Evolutionary conservation across 441 rosid genomes (phyloP).

Genomic region (Sinapis alba): DNA sequence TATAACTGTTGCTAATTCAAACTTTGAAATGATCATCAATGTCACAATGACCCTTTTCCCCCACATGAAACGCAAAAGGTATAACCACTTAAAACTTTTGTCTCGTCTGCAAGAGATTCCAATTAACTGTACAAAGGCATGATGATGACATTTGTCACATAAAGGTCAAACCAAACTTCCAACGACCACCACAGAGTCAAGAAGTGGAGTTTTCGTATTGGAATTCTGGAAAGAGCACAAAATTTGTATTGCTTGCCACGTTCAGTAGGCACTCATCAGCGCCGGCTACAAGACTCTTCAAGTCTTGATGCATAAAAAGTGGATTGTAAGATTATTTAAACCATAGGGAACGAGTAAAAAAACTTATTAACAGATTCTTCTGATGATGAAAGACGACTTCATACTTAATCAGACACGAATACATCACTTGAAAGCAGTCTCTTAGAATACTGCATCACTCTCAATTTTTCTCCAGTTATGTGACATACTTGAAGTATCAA

Average conservation of each 20-base stretch:
- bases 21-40: slow-evolving; percentile 35
- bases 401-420: neutral
- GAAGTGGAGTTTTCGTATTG: slow-evolving; percentile 9
- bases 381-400: neutral
- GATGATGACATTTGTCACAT: slow-evolving; percentile 19
- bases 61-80: slow-evolving; percentile 21
- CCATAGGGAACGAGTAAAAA: neutral
- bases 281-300: slow-evolving; percentile 10
- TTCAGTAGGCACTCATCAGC: neutral
- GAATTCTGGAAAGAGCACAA: slow-evolving; percentile 49
- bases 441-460: neutral
- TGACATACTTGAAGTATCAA: neutral
- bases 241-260: slow-evolving; percentile 59
- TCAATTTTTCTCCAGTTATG: neutral
- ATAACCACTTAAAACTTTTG: slow-evolving; percentile 17
- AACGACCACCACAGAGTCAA: slow-evolving; percentile 3
- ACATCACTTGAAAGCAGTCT: neutral
- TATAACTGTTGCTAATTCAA: slow-evolving; percentile 34
- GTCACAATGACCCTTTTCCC: slow-evolving; percentile 5
- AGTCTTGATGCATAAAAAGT: neutral
- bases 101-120: slow-evolving; percentile 26
- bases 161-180: slow-evolving; percentile 18
- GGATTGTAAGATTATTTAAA: neutral
- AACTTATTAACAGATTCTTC: neutral
- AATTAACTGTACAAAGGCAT: slow-evolving; percentile 23